Evolutionary conservation across 768 basidiomycete species (phyloP), one percentile per base, ranked within the genome.

Genomic region (Hortiboletus campestris): DNA sequence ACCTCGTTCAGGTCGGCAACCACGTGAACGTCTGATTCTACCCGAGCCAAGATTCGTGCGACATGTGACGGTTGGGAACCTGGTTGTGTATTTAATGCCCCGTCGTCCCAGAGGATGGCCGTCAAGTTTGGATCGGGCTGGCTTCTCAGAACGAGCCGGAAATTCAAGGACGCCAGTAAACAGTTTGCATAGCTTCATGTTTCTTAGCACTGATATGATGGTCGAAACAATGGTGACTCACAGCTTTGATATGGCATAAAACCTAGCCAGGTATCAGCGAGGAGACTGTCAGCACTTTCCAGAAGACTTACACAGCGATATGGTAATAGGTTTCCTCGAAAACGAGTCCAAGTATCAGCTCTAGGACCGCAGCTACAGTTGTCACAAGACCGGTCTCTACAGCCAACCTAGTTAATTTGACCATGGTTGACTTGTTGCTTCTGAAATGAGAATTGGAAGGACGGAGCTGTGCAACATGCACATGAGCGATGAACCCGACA

Each of bases 361-460:
- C 66, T 1, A 61, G 17, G 14, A 67, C 46, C 0, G 59, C 58
- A 1, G 67, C 57, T 3, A 45, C 39, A 5, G 65, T 55, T 12
- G 67, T 69, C 11, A 67, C 45, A 16, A 61, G 50, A 4, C 67
- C 67, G 0, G 65, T 69, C 35, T 69, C 66, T 14, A 67, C 47
- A n/a, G 65, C 62, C 13, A 68, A 40, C 47, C 38, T 66, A 2
- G 58, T 68, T 6, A 67, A 35, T 28, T 52, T 58, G 40, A 39
- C 28, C 8, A 63, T 17, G 5, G n/a, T 42, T 1, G 46, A 57
- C 5, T 43, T 60, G 14, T 19, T 57, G 5, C 32, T 36, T 14
- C 10, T n/a, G 20, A 59, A 57, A 20, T 45, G 12, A 4, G 55
- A 51, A 25, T 49, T 41, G 20, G 62, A 54, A 16, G 51, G n/a